Evolutionary conservation across 129 eudicot genomes (phyloP).

Genomic region (Chrysanthemum seticuspe): DNA sequence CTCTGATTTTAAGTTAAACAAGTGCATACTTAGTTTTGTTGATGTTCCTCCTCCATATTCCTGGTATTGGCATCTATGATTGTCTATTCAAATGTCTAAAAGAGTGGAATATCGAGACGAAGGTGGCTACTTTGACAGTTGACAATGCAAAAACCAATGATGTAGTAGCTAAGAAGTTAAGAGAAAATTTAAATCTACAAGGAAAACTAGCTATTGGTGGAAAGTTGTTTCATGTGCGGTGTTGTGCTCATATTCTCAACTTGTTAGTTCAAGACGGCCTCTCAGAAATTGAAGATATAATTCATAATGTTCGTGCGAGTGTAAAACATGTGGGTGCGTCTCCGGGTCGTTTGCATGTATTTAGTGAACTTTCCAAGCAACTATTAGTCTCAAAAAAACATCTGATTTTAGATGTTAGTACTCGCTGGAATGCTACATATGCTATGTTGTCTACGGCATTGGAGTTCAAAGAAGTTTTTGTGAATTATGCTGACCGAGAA

Average conservation of each 20-base stretch:
- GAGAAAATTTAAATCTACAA: background rate
- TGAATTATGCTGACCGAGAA: no score
- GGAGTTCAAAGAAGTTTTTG: background rate
- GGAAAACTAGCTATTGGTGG: background rate
- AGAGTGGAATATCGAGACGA: conserved; percentile 6
- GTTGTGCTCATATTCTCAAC: conserved; percentile 13
- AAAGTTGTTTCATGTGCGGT: conserved; percentile 14
- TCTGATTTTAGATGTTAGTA: background rate
- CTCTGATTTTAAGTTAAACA: background rate
- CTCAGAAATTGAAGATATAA: background rate
- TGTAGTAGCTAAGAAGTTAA: conserved; percentile 3
- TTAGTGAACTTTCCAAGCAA: background rate
- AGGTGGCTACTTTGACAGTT: conserved; percentile 12
- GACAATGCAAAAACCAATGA: background rate
- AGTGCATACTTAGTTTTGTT: conserved; percentile 10
- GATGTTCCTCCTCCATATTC: background rate
- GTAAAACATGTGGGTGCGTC: background rate
- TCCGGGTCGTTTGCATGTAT: no score
- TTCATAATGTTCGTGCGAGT: conserved; percentile 12
- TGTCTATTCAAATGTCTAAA: conserved; percentile 4
- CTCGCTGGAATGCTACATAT: background rate
- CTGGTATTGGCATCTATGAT: background rate
- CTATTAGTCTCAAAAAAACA: background rate
- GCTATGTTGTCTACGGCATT: background rate
- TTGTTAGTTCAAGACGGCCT: conserved; percentile 10